Evolutionary conservation across 2,329 filamentous ascomycete genomes (phyloP).

Genomic region (Colletotrichum coccodes): DNA sequence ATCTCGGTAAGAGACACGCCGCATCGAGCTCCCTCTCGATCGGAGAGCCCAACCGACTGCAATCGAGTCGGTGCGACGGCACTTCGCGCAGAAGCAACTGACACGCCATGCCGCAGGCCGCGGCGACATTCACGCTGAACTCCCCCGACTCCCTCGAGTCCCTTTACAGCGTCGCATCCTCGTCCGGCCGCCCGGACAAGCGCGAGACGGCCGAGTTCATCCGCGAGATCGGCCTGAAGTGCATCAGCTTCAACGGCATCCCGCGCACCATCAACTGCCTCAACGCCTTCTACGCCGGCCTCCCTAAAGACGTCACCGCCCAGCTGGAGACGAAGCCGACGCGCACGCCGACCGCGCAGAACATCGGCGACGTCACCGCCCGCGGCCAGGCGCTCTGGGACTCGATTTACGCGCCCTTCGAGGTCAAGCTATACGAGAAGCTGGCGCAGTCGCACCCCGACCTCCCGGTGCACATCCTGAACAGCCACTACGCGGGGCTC

Average conservation of each 20-base stretch:
- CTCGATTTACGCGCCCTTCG: slow-evolving; percentile 80
- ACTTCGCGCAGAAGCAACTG: not conserved
- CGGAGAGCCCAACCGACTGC: not conserved
- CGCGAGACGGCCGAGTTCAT: slow-evolving; percentile 72
- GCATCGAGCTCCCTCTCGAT: not conserved
- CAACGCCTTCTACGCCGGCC: slow-evolving; percentile 72
- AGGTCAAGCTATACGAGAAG: slow-evolving; percentile 75
- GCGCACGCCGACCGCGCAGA: slow-evolving; percentile 60
- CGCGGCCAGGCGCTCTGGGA: slow-evolving; percentile 78
- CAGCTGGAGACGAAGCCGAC: slow-evolving; percentile 67
- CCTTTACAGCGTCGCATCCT: slow-evolving; percentile 65
- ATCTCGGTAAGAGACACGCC: slow-evolving; percentile 63
- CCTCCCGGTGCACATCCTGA: slow-evolving; percentile 81
- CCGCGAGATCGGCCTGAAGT: slow-evolving; percentile 80
- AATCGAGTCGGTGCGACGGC: not conserved
- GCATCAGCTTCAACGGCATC: slow-evolving; percentile 84
- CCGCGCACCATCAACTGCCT: slow-evolving; percentile 87
- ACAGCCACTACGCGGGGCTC: slow-evolving; percentile 78
- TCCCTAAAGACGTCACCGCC: slow-evolving; percentile 66
- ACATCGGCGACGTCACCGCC: slow-evolving; percentile 62
- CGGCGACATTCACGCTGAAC: slow-evolving; percentile 87
- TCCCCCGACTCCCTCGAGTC: slow-evolving; percentile 78
- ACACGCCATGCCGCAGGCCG: slow-evolving; percentile 62
- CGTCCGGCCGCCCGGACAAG: slow-evolving; percentile 32
- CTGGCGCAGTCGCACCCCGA: slow-evolving; percentile 83